Evolutionary conservation across 164 flowering plant genomes (phyloP).

Genomic region (Aristolochia californica): DNA sequence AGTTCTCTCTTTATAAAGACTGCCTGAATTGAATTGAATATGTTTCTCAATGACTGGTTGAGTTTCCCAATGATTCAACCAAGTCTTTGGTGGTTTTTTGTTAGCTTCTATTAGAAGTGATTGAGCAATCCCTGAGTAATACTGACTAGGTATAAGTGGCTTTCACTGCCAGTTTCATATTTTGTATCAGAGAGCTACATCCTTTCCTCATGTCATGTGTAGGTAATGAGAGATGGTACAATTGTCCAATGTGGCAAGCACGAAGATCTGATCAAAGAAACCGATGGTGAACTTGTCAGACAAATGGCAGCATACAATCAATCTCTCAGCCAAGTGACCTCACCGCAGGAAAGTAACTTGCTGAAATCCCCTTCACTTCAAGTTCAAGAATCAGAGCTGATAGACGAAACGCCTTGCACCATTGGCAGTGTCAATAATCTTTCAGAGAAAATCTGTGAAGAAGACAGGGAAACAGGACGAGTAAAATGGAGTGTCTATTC

Average conservation of each 20-base stretch:
- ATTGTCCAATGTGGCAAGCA: conserved; percentile 66
- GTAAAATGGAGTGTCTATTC: conserved; percentile 69
- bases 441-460: conserved; percentile 24
- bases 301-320: conserved; percentile 53
- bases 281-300: conserved; percentile 42
- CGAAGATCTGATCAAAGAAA: conserved; percentile 41
- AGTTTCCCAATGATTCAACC: too few species aligned
- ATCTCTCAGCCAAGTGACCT: conserved; percentile 42
- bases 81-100: too few species aligned
- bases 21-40: too few species aligned
- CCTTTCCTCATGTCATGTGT: not conserved
- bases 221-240: conserved; percentile 79
- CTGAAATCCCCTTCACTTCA: conserved; percentile 8
- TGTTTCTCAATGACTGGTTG: too few species aligned
- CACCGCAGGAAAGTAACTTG: conserved; percentile 13
- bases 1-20: too few species aligned
- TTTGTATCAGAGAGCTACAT: too few species aligned
- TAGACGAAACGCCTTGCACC: conserved; percentile 25
- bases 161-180: too few species aligned
- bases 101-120: too few species aligned
- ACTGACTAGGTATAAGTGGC: too few species aligned
- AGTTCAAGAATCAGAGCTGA: conserved; percentile 24
- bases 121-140: too few species aligned
- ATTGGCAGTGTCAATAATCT: conserved; percentile 5
- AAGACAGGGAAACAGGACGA: conserved; percentile 53